Evolutionary conservation across 1,139 yeast species (phyloP), one percentile per base, ranked within the genome.

Genomic region (Hansenula sp.): DNA sequence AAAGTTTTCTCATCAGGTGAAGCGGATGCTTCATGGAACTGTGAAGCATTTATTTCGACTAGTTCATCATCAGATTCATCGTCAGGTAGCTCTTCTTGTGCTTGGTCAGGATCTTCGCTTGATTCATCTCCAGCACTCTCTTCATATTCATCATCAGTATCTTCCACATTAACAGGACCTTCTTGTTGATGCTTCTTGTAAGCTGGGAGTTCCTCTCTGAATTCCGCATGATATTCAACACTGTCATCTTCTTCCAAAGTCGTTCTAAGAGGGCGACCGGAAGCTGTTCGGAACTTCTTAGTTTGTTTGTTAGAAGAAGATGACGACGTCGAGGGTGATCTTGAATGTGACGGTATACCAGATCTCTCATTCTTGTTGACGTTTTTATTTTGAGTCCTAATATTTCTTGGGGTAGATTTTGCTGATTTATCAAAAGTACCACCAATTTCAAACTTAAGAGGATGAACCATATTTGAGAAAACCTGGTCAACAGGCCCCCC

Each of bases 201-300:
- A 4, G 25, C 13, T 10, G 8, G 27, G 12, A 4, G n/a, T 16
- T 37, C 34, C 16, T 28, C n/a, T 32, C 29, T 19, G 2, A 15
- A 16, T 18, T 25, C 42, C 12, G 43, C 30, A 15, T 30, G 33
- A 18, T 38, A 47, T 12, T 41, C 44, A 11, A 38, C 34, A 10
- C 32, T 37, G 21, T 27, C 47, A 8, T 12, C 33, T 12, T 43
- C 52, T 33, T 48, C 52, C 9, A 47, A 31, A 9, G 32, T 19
- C 3, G 48, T 42, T 41, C 52, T 42, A 13, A 42, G 31, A 4
- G 46, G 43, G 21, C 49, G 44, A 2, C 49, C 49, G 25, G 40
- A 37, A 12, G 19, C 11, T 3, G 28, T 37, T 9, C 10, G 5
- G 13, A n/a, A 29, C 9, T 4, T 19, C 18, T 24, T 8, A 15